phyloP scores from a whole-genome alignment of 2,329 filamentous ascomycete genomes.

The Nemania sp. region DNA sequence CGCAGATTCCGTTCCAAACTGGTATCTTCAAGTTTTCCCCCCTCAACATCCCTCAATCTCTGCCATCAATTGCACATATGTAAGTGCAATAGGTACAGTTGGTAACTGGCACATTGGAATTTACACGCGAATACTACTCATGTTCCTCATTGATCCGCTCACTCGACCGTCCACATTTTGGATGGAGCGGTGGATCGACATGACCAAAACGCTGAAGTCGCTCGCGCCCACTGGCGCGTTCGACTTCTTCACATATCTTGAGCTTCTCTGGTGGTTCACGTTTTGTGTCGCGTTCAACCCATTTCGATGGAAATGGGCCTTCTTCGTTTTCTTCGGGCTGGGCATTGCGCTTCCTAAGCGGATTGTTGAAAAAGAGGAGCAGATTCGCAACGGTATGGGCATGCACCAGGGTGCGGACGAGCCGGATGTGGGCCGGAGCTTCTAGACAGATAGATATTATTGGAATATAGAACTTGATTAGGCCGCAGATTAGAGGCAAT shows the following conservation, averaged over 20 bases:
- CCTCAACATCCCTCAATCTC: slow-evolving; percentile 78
- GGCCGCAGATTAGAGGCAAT: neutral
- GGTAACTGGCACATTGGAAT: slow-evolving; percentile 93
- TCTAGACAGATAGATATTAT: slow-evolving; percentile 47
- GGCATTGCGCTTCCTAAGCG: slow-evolving; percentile 73
- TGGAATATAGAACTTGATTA: neutral
- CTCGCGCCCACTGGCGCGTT: slow-evolving; percentile 80
- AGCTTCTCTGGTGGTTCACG: slow-evolving; percentile 86
- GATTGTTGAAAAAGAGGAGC: slow-evolving; percentile 75
- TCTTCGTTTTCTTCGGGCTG: slow-evolving; percentile 84
- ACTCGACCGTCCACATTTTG: slow-evolving; percentile 76
- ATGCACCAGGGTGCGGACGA: slow-evolving; percentile 49
- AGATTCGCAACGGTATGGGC: slow-evolving; percentile 65
- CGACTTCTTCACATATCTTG: slow-evolving; percentile 90
- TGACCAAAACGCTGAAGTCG: slow-evolving; percentile 78
- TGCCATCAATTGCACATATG: slow-evolving; percentile 84
- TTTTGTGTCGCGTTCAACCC: slow-evolving; percentile 85
- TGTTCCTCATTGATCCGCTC: slow-evolving; percentile 85
- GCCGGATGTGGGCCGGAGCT: slow-evolving; percentile 51
- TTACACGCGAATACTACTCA: slow-evolving; percentile 85
- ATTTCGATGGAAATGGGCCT: slow-evolving; percentile 90
- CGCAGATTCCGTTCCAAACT: slow-evolving; percentile 69
- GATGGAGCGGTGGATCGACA: slow-evolving; percentile 90
- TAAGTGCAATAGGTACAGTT: slow-evolving; percentile 83
- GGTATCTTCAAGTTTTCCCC: slow-evolving; percentile 90